Conservation (phyloP, 2,329 filamentous ascomycete species). For the Sporothrix brasiliensis region DNA sequence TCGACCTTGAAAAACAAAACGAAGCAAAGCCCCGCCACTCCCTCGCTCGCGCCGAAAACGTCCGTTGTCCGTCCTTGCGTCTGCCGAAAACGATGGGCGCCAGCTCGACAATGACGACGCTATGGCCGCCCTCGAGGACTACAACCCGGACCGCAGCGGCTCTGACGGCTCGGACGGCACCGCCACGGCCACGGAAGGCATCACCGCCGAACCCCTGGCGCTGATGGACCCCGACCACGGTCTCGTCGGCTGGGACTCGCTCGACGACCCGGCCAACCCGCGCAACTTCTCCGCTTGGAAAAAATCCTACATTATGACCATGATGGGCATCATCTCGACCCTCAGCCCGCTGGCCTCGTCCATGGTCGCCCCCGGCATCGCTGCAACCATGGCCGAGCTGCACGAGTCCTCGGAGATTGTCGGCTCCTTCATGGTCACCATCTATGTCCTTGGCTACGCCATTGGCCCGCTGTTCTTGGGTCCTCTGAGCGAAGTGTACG, state of each 20-base stretch:
- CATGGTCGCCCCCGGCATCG: constrained; percentile 56
- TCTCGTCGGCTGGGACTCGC: constrained; percentile 62
- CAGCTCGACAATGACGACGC: constrained; percentile 27
- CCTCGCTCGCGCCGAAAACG: not conserved
- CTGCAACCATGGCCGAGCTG: constrained; percentile 48
- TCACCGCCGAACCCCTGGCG: constrained; percentile 42
- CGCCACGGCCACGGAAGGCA: not conserved
- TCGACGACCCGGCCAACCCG: constrained; percentile 60
- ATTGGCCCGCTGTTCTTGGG: constrained; percentile 32
- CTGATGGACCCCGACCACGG: constrained; percentile 54
- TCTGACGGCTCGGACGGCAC: constrained; percentile 11
- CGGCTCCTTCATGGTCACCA: constrained; percentile 59
- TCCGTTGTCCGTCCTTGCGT: constrained; percentile 14
- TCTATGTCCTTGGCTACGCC: constrained; percentile 54
- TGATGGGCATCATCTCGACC: constrained; percentile 26
- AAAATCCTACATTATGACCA: constrained; percentile 22
- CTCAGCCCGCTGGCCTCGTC: constrained; percentile 61
- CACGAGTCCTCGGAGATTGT: constrained; percentile 41
- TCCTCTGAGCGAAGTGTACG: constrained; percentile 32
- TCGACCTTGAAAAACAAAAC: not conserved
- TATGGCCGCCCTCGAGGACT: not conserved
- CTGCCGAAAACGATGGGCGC: constrained; percentile 21
- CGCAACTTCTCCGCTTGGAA: constrained; percentile 60
- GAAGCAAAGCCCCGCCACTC: not conserved
- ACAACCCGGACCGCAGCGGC: not conserved